Conservation (phyloP, 306 rosid genomes). For the Vigna mungo region DNA sequence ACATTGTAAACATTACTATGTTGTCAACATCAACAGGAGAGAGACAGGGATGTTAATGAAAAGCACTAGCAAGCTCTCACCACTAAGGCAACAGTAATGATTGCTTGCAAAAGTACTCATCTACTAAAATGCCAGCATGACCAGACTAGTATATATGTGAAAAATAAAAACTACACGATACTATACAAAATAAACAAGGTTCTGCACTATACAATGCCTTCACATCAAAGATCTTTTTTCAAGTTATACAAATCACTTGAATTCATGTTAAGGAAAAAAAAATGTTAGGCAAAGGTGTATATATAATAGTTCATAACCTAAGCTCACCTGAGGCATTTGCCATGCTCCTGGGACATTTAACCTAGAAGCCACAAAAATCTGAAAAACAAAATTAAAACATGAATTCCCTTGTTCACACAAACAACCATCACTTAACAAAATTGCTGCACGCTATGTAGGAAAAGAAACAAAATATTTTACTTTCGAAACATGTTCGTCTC, state of each 20-base stretch:
- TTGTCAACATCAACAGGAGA: constrained; percentile 22
- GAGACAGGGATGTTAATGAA: constrained; percentile 14
- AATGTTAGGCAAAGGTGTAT: constrained; percentile 2
- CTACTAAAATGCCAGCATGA: not conserved
- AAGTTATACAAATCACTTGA: not conserved
- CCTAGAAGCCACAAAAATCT: constrained; percentile 94
- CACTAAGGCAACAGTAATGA: constrained; percentile 3
- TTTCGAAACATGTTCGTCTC: not conserved
- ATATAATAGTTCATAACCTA: constrained; percentile 20
- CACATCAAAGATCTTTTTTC: not conserved
- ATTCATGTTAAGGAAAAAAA: constrained; percentile 11
- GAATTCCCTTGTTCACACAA: not conserved
- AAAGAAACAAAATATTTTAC: not conserved
- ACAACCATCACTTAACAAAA: constrained; percentile 17
- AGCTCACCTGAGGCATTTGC: constrained; percentile 99
- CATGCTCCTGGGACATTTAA: constrained; percentile 99
- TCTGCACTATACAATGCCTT: not conserved
- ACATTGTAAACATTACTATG: not conserved
- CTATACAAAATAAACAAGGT: not conserved
- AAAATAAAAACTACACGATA: not conserved
- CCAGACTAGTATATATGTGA: not conserved
- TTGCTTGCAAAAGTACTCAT: not conserved
- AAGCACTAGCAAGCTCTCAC: constrained; percentile 6
- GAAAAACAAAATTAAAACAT: constrained; percentile 37
- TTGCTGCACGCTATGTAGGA: not conserved